These are phyloP conservation scores for Penicillium sumatraense DNA, from an alignment of 2,329 filamentous ascomycete species.

Conservation along the genomic window DNA sequence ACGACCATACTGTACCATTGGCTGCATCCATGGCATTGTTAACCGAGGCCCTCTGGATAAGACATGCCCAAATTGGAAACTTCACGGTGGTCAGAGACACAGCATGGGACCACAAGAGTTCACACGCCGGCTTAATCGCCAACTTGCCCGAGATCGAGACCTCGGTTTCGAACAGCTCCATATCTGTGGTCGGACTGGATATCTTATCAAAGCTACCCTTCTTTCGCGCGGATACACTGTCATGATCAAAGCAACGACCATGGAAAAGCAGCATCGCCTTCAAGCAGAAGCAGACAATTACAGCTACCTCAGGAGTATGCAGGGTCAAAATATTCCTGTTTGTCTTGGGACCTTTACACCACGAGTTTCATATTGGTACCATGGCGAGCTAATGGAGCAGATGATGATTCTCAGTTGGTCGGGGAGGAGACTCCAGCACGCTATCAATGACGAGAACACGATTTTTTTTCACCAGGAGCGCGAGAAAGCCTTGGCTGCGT, in stretches of 20 bases:
- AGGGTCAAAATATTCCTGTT: conserved; percentile 32
- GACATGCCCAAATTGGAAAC: conserved; percentile 40
- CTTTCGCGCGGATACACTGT: conserved; percentile 33
- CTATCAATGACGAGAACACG: conserved; percentile 10
- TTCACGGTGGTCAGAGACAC: conserved; percentile 34
- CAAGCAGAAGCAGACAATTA: conserved; percentile 31
- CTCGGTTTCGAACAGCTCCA: conserved; percentile 30
- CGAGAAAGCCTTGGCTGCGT: conserved; percentile 13
- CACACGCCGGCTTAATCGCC: conserved; percentile 20
- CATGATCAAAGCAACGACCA: conserved; percentile 31
- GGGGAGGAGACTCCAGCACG: conserved; percentile 9
- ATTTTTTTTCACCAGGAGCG: conserved; percentile 16
- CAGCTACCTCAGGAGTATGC: conserved; percentile 19
- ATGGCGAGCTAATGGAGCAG: conserved; percentile 22
- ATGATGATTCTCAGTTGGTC: conserved; percentile 18
- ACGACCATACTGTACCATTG: conserved; percentile 27
- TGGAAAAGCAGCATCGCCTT: conserved; percentile 24
- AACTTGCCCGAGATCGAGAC: conserved; percentile 22
- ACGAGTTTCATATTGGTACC: conserved; percentile 28
- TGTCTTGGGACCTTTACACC: conserved; percentile 29
- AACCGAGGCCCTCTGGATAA: conserved; percentile 24
- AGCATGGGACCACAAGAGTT: conserved; percentile 24
- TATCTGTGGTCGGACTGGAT: conserved; percentile 30
- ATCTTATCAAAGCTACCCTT: conserved; percentile 33
- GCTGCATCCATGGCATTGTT: conserved; percentile 26